Conservation (phyloP, 345 rosid genomes). For the Pseudoturritis turrita region DNA sequence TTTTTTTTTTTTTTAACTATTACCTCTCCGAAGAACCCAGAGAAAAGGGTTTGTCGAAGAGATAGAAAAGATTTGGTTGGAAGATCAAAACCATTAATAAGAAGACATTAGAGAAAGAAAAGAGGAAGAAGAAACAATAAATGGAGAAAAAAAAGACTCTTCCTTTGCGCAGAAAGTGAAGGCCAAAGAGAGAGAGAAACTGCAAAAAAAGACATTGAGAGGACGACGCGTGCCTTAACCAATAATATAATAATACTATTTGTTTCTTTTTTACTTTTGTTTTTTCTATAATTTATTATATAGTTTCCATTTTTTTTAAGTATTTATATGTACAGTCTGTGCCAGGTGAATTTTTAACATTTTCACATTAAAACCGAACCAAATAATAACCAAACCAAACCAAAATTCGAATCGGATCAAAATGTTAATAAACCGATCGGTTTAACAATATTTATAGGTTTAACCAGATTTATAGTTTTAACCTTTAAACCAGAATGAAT, state of each 20-base stretch:
- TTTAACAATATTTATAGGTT: too few species aligned
- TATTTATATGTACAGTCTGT: neutral
- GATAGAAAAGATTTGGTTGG: conserved; percentile 17
- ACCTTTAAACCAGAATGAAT: too few species aligned
- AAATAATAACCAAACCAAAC: neutral
- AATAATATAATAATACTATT: neutral
- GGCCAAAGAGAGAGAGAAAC: conserved; percentile 1
- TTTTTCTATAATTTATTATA: neutral
- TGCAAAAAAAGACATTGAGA: conserved; percentile 14
- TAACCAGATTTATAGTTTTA: too few species aligned
- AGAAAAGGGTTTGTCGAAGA: conserved; percentile 33
- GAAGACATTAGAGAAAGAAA: conserved; percentile 21
- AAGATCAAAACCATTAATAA: conserved; percentile 22
- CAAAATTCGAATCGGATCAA: neutral
- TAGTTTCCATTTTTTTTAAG: neutral
- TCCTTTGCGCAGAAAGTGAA: conserved; percentile 24
- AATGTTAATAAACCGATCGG: neutral
- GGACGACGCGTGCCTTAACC: conserved; percentile 31
- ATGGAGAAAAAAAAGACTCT: conserved; percentile 8
- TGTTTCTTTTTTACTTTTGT: neutral
- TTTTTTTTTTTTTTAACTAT: neutral
- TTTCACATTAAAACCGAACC: neutral
- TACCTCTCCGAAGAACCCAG: conserved; percentile 26
- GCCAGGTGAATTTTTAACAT: neutral
- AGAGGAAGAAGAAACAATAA: neutral